These are phyloP conservation scores for Rhododendron ovatum DNA, from an alignment of 148 eudicot species.

Conservation along the genomic window DNA sequence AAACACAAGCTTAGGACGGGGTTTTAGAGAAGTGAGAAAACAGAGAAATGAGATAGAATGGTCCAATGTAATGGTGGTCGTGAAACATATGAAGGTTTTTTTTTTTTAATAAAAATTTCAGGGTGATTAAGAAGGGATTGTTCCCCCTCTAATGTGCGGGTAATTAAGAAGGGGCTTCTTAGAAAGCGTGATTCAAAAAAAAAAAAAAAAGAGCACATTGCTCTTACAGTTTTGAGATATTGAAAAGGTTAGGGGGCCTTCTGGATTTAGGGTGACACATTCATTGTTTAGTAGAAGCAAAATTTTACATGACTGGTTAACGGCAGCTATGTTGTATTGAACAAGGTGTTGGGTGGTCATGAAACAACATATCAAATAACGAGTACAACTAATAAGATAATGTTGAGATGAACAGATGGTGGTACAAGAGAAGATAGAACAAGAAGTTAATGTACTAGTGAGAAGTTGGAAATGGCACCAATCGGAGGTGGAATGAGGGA, in stretches of 20 bases:
- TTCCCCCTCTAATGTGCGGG: background rate
- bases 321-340: background rate
- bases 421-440: background rate
- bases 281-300: background rate
- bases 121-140: background rate
- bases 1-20: background rate
- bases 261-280: background rate
- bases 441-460: background rate
- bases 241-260: background rate
- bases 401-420: background rate
- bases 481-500: background rate
- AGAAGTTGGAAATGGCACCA: background rate
- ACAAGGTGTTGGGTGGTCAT: background rate
- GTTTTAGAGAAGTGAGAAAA: background rate
- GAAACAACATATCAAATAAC: background rate
- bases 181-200: background rate
- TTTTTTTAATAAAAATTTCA: background rate
- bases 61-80: background rate
- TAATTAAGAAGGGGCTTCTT: background rate
- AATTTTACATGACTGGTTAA: background rate
- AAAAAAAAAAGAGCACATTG: too few relatives aligned
- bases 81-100: background rate
- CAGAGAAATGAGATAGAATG: background rate
- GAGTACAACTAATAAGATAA: background rate
- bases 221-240: too few relatives aligned